Base-by-base conservation (phyloP, 75 land plant species). In the Cunninghamia lanceolata region DNA sequence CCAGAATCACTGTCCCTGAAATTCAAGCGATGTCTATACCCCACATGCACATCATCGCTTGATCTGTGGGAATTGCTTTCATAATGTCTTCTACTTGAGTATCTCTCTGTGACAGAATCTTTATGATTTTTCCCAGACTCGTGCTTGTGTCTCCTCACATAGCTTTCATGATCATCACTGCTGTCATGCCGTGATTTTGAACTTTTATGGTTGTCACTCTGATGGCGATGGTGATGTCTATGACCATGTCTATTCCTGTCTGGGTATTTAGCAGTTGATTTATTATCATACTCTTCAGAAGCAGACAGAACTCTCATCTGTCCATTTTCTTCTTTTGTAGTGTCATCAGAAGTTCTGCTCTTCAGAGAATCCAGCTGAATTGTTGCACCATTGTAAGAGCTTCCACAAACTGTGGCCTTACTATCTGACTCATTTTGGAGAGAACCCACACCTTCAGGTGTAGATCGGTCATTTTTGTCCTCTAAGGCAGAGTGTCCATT, bases 71-170 rank as follows among this genome's bases (percentile, higher is more conserved):
- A 87, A 38, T 63, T 59, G n/a, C 25, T 34, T 46, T 63, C 45
- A 84, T 54, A 40, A 36, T 83, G 73, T 63, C 73, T 52, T 38
- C 59, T 87, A 32, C 66, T 52, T 0, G 42, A 46, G 86, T 86
- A 53, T 34, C 42, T 53, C 32, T 83, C 86, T 14, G 50, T 35
- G 34, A 35, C 21, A 17, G 25, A 25, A 28, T 87, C 87, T 87
- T 87, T 83, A 84, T 82, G 53, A 42, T 13, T 47, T 32, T 34
- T 86, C 45, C 46, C 38, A 82, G 84, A 34, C 7, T n/a, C 19
- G 25, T 86, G 85, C 42, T 63, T 84, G 83, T 89, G 91, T 40
- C 76, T 94, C 85, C 87, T 88, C 82, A 74, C 84, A 21, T 79
- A 82, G 21, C 86, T 83, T 46, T 50, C 35, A 47, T 83, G 39